Evolutionary conservation across 1,284 basidiomycete genomes (phyloP).

Genomic region (Cryptococcus jaspeensis): DNA sequence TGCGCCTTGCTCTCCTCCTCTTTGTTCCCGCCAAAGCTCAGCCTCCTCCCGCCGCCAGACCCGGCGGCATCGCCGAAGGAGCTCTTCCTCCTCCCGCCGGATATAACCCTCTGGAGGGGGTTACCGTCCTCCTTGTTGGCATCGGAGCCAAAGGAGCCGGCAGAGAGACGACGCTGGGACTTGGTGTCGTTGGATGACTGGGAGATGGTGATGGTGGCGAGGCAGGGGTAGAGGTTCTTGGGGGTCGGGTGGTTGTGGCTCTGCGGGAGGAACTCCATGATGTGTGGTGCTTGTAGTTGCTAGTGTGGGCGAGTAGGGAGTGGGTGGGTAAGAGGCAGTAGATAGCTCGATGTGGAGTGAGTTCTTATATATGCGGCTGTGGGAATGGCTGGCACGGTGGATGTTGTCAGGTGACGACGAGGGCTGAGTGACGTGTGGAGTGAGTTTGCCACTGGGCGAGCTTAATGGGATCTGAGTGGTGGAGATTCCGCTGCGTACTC

Average conservation of each 20-base stretch:
- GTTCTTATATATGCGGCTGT: no score
- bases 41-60: conserved; percentile 8
- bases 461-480: no score
- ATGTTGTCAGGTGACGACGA: no score
- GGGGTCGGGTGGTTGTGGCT: conserved; percentile 14
- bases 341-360: neutral
- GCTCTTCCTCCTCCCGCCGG: conserved; percentile 30
- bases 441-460: no score
- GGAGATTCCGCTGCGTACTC: no score
- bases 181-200: conserved; percentile 8
- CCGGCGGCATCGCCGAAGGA: conserved; percentile 14
- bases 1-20: conserved; percentile 9
- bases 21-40: conserved; percentile 10
- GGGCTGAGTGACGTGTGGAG: no score
- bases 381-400: no score
- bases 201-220: conserved; percentile 37
- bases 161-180: conserved; percentile 31
- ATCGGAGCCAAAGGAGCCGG: conserved; percentile 20
- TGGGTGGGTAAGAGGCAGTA: neutral
- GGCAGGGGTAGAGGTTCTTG: conserved; percentile 41
- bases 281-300: conserved; percentile 10
- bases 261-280: conserved; percentile 39
- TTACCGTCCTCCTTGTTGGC: conserved; percentile 23
- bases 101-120: conserved; percentile 35
- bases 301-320: neutral